phyloP scores from a whole-genome alignment of 257 asterid genomes.

The Fraxinus americana region DNA sequence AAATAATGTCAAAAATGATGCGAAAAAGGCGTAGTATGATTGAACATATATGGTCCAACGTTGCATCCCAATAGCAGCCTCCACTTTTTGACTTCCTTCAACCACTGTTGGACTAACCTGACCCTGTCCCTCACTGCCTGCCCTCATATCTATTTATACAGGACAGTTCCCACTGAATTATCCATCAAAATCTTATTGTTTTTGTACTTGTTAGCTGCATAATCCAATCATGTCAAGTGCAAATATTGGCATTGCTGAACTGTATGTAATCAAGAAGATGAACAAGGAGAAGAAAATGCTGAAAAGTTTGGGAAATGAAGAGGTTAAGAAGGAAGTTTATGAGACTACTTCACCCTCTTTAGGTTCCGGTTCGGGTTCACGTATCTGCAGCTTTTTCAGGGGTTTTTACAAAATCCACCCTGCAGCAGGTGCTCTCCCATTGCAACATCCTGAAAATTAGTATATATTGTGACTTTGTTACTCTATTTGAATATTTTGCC shows the following conservation, averaged over 20 bases:
- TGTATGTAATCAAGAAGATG: constrained; percentile 22
- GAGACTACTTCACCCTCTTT: background rate
- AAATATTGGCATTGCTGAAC: constrained; percentile 17
- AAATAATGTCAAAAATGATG: too few species aligned
- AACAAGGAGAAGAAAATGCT: constrained; percentile 12
- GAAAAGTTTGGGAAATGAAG: background rate
- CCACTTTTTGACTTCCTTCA: background rate
- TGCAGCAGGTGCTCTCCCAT: background rate
- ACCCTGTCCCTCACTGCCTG: background rate
- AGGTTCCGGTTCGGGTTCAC: background rate
- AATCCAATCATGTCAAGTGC: constrained; percentile 7
- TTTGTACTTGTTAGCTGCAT: background rate
- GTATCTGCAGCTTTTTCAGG: background rate
- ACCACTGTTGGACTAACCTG: background rate
- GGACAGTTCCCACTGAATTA: background rate
- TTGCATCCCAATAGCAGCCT: background rate
- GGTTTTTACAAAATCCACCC: background rate
- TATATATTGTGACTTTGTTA: too few species aligned
- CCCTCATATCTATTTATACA: background rate
- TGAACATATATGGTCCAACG: background rate
- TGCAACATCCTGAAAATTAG: background rate
- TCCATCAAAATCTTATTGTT: background rate
- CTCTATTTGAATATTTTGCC: too few species aligned
- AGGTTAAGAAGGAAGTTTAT: background rate
- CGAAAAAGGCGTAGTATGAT: too few species aligned